Conservation (phyloP, 2,329 filamentous ascomycete species). For the Thielaviopsis ethacetica region DNA sequence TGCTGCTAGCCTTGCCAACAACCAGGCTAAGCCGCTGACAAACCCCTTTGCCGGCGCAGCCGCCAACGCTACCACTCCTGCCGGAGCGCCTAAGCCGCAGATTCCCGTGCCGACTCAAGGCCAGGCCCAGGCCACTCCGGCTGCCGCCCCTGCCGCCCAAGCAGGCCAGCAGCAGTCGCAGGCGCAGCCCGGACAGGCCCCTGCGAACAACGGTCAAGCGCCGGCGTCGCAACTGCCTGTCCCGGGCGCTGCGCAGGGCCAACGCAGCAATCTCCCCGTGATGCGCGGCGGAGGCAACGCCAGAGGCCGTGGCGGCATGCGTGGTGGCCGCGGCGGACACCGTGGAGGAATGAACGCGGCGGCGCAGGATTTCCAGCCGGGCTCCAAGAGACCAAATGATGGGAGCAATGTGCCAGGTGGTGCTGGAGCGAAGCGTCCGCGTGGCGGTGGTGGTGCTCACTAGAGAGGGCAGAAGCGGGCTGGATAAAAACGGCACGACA, state of each 20-base stretch:
- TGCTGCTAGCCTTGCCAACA: not conserved
- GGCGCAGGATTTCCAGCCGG: slow-evolving; percentile 39
- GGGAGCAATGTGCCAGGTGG: slow-evolving; percentile 30
- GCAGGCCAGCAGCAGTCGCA: not conserved
- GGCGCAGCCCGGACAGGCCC: not conserved
- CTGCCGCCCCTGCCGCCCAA: slow-evolving; percentile 1
- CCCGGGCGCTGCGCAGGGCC: slow-evolving; percentile 1
- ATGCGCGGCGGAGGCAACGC: slow-evolving; percentile 22
- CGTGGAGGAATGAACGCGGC: slow-evolving; percentile 29
- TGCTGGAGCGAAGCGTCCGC: slow-evolving; percentile 26
- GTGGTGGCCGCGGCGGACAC: slow-evolving; percentile 24
- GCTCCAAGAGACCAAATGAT: slow-evolving; percentile 36
- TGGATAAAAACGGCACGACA: not conserved
- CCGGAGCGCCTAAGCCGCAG: not conserved
- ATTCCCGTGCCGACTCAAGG: not conserved
- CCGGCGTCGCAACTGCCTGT: slow-evolving; percentile 3
- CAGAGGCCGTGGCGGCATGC: slow-evolving; percentile 19
- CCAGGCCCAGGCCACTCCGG: slow-evolving; percentile 1
- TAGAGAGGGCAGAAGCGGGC: slow-evolving; percentile 14
- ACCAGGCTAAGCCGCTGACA: not conserved
- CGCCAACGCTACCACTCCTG: not conserved
- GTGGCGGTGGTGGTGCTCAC: slow-evolving; percentile 26
- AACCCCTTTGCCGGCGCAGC: not conserved
- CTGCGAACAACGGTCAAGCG: slow-evolving; percentile 5
- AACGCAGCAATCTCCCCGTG: slow-evolving; percentile 23